Evolutionary conservation across 2,329 filamentous ascomycete species (phyloP), one percentile per base, ranked within the genome.

Genomic region (Monosporascus ibericus): DNA sequence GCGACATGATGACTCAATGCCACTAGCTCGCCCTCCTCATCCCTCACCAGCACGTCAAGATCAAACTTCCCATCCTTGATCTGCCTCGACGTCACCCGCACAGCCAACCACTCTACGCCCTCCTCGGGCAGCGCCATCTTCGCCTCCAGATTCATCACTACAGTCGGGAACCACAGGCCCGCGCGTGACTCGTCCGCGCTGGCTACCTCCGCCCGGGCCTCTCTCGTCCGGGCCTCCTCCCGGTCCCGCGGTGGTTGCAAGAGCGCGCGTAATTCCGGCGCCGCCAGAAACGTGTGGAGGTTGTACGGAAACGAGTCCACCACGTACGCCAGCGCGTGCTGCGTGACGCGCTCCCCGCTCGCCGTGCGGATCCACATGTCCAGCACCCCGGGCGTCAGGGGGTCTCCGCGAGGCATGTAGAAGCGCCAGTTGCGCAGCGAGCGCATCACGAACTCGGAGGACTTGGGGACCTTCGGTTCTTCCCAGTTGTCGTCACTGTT

Each of bases 41-140:
- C 86, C 65, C 85, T 68, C 2, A 92, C 71, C 27, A 84, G 70
- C 22, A 92, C 75, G 58, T 92, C 87, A 46, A 91, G 63, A 71
- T 95, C 90, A 65, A 88, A 85, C 53, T 86, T 75, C 1, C 89
- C 89, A 57, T 90, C 84, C 58, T 76, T 77, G 42, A 92, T 80
- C 67, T 77, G 72, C 69, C 89, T 91, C 5, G 83, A 76, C 51
- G 79, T 75, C 14, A 85, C 75, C 34, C 87, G 76, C 40, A 84
- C 74, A 60, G 85, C 85, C 50, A 95, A 65, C 84, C 87, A 94
- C 65, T 89, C 84, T 1, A 82, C 81, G 0, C 89, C 88, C 42
- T 81, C 79, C 4, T 72, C 70, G 0, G 88, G 87, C 44, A 95
- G 66, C 6, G 76, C 67, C 65, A 86, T 88, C 73, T 92, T 94